A percentile compares a stretch with the other conserved stretches of the same genome.
Conservation (phyloP, 2,329 filamentous ascomycete species). For the Magnaporthales sp. region DNA sequence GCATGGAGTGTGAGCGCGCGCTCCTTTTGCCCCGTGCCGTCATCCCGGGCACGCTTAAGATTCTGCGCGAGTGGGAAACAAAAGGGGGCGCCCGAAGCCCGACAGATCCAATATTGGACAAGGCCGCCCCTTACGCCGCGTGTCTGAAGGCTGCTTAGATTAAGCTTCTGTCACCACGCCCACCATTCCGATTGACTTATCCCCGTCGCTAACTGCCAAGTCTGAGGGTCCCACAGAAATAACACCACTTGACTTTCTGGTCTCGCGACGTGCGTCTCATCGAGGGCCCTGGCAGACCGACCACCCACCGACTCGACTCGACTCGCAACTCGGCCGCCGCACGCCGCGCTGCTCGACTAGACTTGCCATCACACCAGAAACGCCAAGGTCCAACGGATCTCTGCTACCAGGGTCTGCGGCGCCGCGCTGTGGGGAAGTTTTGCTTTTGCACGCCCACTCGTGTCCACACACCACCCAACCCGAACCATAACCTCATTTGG, state of each 20-base stretch:
- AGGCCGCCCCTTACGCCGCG: not conserved
- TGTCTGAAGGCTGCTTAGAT: constrained; percentile 9
- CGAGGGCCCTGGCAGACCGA: not conserved
- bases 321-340: not conserved
- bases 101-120: not conserved
- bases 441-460: not conserved
- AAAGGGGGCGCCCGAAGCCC: not conserved
- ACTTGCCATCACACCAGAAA: constrained; percentile 3
- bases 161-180: constrained; percentile 12
- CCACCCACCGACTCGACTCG: not conserved
- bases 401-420: constrained; percentile 3
- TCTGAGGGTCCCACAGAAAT: not conserved
- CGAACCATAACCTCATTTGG: constrained; percentile 1
- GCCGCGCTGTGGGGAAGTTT: constrained; percentile 1
- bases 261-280: constrained; percentile 1
- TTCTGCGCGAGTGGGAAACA: not conserved
- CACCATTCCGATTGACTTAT: constrained; percentile 6
- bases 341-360: not conserved
- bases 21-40: not conserved
- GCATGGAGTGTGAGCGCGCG: not conserved
- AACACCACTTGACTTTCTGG: not conserved
- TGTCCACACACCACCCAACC: not conserved
- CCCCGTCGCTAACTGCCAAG: constrained; percentile 1
- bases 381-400: constrained; percentile 1
- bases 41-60: not conserved